Evolutionary conservation across 1,284 basidiomycete species (phyloP), one percentile per base, ranked within the genome.

Genomic region (Moesziomyces globuligerus): DNA sequence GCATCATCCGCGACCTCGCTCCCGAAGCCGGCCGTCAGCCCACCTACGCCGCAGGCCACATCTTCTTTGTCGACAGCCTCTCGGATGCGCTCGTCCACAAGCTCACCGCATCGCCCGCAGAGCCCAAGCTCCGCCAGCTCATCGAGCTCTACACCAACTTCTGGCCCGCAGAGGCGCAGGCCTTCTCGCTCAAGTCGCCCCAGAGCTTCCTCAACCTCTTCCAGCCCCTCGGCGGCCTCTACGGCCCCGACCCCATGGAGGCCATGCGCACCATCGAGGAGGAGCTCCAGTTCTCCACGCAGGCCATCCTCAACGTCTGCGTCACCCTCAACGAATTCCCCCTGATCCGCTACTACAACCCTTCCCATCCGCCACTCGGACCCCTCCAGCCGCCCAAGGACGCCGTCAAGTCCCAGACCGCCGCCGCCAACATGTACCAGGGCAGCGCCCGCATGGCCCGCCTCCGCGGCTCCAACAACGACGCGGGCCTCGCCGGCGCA

Each of bases 241-340:
- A 71, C 34, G 70, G 71, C 26, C 71, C 74, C 6, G 72, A 75
- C 44, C 61, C 62, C 7, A 59, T 72, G 21, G 78, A 81, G 32
- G 55, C 75, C 3, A 57, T 78, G 53, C 55, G 57, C 0, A 48
- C 62, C 10, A 67, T 82, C 26, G 78, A 82, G 36, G 76, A 79
- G 11, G 80, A 81, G 48, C 65, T 82, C 4, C 74, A 80, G 23
- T 69, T 74, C 37, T 52, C 74, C 9, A 73, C 79, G 3, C 76
- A 80, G 41, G 67, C 73, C 9, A 72, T 82, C 23, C 56, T 81
- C 37, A 97, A 97, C 80, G 85, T 94, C 13, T 93, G 95, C 82
- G 90, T 97, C 23, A 89, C 92, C 0, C 85, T 98, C 47, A 91
- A 94, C 80, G 96, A 99, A 83, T 93, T 90, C 78, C 96, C 96